Conservation (phyloP, 805 yeast genomes). For the Nakazawaea ernobii region DNA sequence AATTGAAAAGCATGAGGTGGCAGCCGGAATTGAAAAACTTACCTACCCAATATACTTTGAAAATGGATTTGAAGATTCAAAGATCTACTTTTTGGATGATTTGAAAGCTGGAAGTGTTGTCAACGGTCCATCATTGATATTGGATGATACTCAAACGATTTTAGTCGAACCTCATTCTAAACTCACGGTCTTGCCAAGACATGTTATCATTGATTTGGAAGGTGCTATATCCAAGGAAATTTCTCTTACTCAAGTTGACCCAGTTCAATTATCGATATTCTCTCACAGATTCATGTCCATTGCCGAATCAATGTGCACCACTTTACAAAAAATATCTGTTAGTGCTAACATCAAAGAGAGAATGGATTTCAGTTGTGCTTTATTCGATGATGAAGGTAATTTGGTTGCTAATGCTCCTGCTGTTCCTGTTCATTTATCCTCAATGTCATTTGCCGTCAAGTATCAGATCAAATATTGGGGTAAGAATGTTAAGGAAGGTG, state of each 20-base stretch:
- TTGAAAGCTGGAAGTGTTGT: conserved; percentile 26
- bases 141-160: conserved; percentile 32
- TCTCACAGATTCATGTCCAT: conserved; percentile 44
- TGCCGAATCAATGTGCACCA: conserved; percentile 44
- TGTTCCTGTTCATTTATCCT: conserved; percentile 44
- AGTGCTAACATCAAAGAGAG: conserved; percentile 43
- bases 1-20: conserved; percentile 18
- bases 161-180: conserved; percentile 27
- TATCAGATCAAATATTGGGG: conserved; percentile 33
- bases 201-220: conserved; percentile 23
- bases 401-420: conserved; percentile 41
- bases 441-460: conserved; percentile 37
- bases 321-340: conserved; percentile 38
- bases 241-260: conserved; percentile 35
- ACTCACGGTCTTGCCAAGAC: conserved; percentile 29
- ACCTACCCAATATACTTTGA: conserved; percentile 17
- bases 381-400: conserved; percentile 39
- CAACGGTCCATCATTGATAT: conserved; percentile 26
- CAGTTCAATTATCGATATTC: conserved; percentile 37
- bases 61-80: conserved; percentile 22
- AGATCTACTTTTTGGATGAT: conserved; percentile 23
- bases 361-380: conserved; percentile 42
- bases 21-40: conserved; percentile 17
- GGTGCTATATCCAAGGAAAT: conserved; percentile 13
- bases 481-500: conserved; percentile 33